Evolutionary conservation across 371 early-diverging fungal species (phyloP).

Genomic region (Mortierella polycephala): DNA sequence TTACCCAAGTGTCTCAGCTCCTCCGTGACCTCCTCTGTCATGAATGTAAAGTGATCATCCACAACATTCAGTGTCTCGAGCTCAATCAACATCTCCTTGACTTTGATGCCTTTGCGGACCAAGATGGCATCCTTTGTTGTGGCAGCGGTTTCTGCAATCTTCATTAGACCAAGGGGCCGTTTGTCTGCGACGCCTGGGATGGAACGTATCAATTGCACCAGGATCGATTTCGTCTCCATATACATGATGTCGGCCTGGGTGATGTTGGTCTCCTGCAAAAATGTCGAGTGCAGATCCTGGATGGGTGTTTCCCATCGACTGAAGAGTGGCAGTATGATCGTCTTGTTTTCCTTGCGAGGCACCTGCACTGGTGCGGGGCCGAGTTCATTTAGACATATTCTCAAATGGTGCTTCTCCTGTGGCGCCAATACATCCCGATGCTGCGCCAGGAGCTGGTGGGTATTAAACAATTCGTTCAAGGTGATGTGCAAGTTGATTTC

Average conservation of each 20-base stretch:
- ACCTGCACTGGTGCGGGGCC: conserved; percentile 83
- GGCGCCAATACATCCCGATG: conserved; percentile 86
- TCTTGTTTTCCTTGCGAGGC: conserved; percentile 85
- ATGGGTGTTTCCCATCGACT: conserved; percentile 95
- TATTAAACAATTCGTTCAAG: conserved; percentile 93
- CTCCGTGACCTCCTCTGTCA: conserved; percentile 88
- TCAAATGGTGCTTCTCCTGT: conserved; percentile 82
- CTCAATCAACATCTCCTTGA: conserved; percentile 90
- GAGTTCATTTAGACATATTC: conserved; percentile 81
- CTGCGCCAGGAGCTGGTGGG: conserved; percentile 84
- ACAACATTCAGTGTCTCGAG: conserved; percentile 84
- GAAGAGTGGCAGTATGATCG: conserved; percentile 85
- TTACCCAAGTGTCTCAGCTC: conserved; percentile 93
- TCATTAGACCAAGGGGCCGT: conserved; percentile 68
- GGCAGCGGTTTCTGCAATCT: conserved; percentile 88
- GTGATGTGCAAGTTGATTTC: conserved; percentile 89
- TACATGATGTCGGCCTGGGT: conserved; percentile 94
- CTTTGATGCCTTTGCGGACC: conserved; percentile 92
- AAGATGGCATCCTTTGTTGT: conserved; percentile 87
- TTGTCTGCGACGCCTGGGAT: conserved; percentile 70
- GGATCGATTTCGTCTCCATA: conserved; percentile 93
- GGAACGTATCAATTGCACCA: conserved; percentile 92
- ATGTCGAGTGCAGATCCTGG: conserved; percentile 69
- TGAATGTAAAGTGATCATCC: conserved; percentile 81
- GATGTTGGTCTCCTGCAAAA: conserved; percentile 85